Percentiles rank a stretch among this genome's conserved stretches.
Conservation (phyloP, 2,329 filamentous ascomycete genomes). For the Talaromyces sp. region DNA sequence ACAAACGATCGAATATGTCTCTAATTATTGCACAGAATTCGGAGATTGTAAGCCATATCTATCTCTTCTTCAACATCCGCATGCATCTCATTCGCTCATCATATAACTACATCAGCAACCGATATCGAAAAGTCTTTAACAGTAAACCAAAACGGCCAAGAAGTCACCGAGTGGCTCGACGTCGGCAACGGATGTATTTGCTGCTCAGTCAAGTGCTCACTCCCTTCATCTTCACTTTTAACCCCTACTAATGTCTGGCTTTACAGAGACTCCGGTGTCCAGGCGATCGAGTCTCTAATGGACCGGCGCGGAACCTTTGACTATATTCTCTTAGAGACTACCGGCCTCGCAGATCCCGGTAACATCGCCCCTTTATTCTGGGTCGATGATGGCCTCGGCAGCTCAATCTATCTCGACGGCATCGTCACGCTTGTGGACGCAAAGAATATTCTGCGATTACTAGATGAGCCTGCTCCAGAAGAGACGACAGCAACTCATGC, state of each 20-base stretch:
- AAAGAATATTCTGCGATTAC: conserved; percentile 76
- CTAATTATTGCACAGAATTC: conserved; percentile 55
- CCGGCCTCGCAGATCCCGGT: conserved; percentile 87
- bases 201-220: conserved; percentile 78
- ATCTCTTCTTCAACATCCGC: background rate
- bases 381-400: conserved; percentile 93
- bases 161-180: conserved; percentile 91
- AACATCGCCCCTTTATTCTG: conserved; percentile 96
- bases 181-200: conserved; percentile 96
- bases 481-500: conserved; percentile 30
- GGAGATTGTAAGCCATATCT: conserved; percentile 61
- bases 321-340: conserved; percentile 96
- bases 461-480: conserved; percentile 60
- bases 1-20: conserved; percentile 9
- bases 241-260: background rate
- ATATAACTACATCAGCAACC: conserved; percentile 53
- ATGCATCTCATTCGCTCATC: background rate
- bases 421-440: conserved; percentile 95
- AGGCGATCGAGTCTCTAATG: conserved; percentile 93
- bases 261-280: conserved; percentile 79
- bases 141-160: conserved; percentile 74
- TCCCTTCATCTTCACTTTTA: too few relatives aligned
- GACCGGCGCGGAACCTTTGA: conserved; percentile 89
- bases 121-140: conserved; percentile 97
- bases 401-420: conserved; percentile 92